Evolutionary conservation across 176 grass and related monocot species (phyloP), one percentile per base, ranked within the genome.

Genomic region (Hyparrhenia diplandra): DNA sequence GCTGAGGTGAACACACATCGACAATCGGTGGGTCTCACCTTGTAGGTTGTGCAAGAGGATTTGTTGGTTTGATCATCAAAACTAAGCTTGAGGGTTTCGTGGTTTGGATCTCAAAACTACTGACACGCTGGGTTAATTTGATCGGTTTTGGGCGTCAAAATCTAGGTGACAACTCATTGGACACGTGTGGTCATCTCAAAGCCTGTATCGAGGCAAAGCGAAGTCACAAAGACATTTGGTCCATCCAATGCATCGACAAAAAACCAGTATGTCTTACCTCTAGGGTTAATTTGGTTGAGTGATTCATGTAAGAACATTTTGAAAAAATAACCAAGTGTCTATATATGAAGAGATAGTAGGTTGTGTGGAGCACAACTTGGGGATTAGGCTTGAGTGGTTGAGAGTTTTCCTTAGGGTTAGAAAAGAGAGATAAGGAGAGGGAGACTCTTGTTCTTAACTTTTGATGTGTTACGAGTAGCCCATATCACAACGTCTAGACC

Each of bases 121-220:
- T n/a, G 2, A 2, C 2, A 8, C 1, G 2, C 0, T 0, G 21
- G 3, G n/a, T 57, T 57, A 0, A 10, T 1, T 1, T n/a, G n/a
- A n/a, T n/a, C n/a, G n/a, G 2, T 4, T 10, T 23, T 57, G 0
- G 21, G 8, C 2, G 2, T 10, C 2, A 57, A 8, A 21, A 57
- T 9, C 8, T 55, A 5, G 0, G 7, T n/a, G 20, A 10, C 52
- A 57, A 10, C 0, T 57, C 2, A 0, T 2, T 9, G 0, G 51
- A 55, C 20, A 55, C 9, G 8, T n/a, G 8, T 0, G 21, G 2
- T 23, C 8, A 57, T 57, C 0, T 0, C 3, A 57, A 57, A 57
- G 21, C 21, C 23, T 23, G 8, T 8, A 57, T 57, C 2, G 2
- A 55, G 8, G 20, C 7, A 55, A 9, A 57, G 0, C 8, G 6